Evolutionary conservation across 768 basidiomycete species (phyloP), one percentile per base, ranked within the genome.

Genomic region (Russula sp.): DNA sequence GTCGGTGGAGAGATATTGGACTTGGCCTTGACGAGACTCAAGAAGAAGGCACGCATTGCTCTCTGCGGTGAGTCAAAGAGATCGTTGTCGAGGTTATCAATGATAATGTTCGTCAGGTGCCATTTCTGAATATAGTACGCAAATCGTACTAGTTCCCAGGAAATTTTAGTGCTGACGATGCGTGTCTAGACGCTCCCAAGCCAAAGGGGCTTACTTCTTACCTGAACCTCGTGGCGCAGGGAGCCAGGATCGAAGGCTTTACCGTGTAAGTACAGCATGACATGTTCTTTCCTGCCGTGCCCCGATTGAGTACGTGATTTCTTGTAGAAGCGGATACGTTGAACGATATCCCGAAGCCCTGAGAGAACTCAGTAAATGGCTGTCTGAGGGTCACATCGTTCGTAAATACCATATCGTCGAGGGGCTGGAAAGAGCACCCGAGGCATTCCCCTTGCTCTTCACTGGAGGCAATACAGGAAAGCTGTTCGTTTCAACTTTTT

Each of bases 1-100:
- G 89, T 91, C 56, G 86, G 77, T 70, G 88, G 88, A 2, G 87
- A 91, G 38, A 90, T 93, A 41, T 77, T 97, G 58, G 88, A 96
- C 71, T 77, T 93, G 66, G 81, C 83, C 47, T 73, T 97, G 60
- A 81, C 82, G 35, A 77, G 88, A 53, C 71, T 98, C 69, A 91
- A 92, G 47, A 79, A 82, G 70, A 75, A 82, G 50, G 94, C 93
- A 5, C 77, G 94, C 59, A 81, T 97, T 58, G 82, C 82, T 14
- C 72, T 94, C 16, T 97, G 94, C 66, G 95, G 93, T 88, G 61
- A 48, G 84, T 72, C 38, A 22, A 41, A 43, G 42, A 35, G 32
- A 7, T 18, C 0, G 20, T 14, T 5, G 0, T 16, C 55, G 20
- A 58, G 16, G 25, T 20, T 22, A 18, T n/a, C 60, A 20, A 48